These are phyloP conservation scores for Spergularia bocconei DNA, from an alignment of 148 eudicot genomes.

Conservation along the genomic window DNA sequence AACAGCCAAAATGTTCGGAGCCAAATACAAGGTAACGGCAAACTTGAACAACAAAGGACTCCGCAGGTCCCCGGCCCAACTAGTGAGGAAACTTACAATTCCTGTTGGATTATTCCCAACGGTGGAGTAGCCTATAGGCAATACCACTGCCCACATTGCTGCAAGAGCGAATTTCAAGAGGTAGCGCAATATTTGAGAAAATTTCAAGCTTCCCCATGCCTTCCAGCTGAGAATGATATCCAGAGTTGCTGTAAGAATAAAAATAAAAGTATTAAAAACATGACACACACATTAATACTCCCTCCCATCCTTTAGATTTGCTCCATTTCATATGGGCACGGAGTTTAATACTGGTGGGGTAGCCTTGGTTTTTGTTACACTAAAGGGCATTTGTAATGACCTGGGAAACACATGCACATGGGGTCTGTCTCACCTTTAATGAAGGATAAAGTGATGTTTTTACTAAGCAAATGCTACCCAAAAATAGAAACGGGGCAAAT, in stretches of 20 bases:
- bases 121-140: conserved; percentile 78
- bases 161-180: conserved; percentile 75
- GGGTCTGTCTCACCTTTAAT: too few species aligned
- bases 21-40: conserved; percentile 71
- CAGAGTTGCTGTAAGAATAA: conserved; percentile 58
- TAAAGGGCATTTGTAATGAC: too few species aligned
- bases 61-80: conserved; percentile 59
- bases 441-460: too few species aligned
- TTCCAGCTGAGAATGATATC: conserved; percentile 83
- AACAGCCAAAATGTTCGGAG: conserved; percentile 69
- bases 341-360: too few species aligned
- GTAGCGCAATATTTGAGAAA: conserved; percentile 79
- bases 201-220: conserved; percentile 95
- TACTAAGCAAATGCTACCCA: too few species aligned
- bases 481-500: too few species aligned
- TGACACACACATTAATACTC: neutral
- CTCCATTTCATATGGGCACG: too few species aligned
- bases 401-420: too few species aligned
- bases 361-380: too few species aligned
- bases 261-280: neutral
- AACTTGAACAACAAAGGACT: conserved; percentile 56
- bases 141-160: conserved; percentile 78
- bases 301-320: too few species aligned
- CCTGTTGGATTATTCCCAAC: conserved; percentile 62
- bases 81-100: conserved; percentile 58